Evolutionary conservation across 495 filamentous ascomycete genomes (phyloP).

Genomic region (Penicillium cosmopolitanum): DNA sequence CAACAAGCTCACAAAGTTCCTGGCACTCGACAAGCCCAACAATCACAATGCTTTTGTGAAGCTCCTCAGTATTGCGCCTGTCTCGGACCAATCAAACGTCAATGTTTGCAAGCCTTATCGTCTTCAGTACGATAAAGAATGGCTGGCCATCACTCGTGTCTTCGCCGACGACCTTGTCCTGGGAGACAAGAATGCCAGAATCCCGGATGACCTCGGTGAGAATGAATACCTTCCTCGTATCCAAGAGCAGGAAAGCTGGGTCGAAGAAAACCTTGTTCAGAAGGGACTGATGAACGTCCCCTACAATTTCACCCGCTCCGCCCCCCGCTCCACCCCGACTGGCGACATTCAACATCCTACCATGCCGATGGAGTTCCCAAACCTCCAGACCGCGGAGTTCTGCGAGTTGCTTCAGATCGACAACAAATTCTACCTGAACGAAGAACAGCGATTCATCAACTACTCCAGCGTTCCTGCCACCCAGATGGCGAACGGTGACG

Average conservation of each 20-base stretch:
- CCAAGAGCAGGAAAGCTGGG: slow-evolving; percentile 69
- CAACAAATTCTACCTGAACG: slow-evolving; percentile 73
- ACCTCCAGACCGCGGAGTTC: slow-evolving; percentile 77
- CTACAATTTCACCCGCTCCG: slow-evolving; percentile 74
- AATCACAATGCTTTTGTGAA: slow-evolving; percentile 76
- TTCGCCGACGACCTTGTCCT: slow-evolving; percentile 66
- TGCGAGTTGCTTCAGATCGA: slow-evolving; percentile 76
- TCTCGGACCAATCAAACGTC: slow-evolving; percentile 29
- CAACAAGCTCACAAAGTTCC: slow-evolving; percentile 79
- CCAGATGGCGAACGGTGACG: slow-evolving; percentile 1
- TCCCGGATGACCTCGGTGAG: slow-evolving; percentile 63
- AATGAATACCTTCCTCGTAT: slow-evolving; percentile 65
- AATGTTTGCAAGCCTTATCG: slow-evolving; percentile 35
- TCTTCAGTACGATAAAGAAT: slow-evolving; percentile 88
- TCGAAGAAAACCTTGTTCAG: slow-evolving; percentile 70
- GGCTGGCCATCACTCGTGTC: slow-evolving; percentile 87
- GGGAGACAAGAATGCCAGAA: slow-evolving; percentile 53
- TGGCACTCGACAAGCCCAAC: slow-evolving; percentile 87
- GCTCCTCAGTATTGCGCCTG: slow-evolving; percentile 61
- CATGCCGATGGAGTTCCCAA: slow-evolving; percentile 76
- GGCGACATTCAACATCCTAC: slow-evolving; percentile 39
- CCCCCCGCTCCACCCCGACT: slow-evolving; percentile 64
- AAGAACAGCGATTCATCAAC: slow-evolving; percentile 59
- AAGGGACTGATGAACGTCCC: slow-evolving; percentile 66
- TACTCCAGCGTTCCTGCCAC: not conserved